Conservation (phyloP, 257 asterid genomes). For the Nicotiana sylvestris region DNA sequence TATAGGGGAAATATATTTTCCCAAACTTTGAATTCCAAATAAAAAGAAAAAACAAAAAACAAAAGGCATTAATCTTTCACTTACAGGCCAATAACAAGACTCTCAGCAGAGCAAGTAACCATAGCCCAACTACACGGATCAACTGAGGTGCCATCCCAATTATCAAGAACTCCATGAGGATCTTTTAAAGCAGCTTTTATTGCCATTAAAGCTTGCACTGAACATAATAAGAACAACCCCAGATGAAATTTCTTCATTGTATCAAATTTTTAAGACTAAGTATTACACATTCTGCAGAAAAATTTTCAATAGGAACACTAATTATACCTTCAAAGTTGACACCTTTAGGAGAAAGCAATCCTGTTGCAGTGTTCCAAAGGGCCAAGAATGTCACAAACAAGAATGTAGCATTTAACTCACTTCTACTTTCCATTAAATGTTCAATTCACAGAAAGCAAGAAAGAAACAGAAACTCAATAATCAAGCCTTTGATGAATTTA, state of each 20-base stretch:
- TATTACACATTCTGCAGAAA: background rate
- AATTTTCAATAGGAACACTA: background rate
- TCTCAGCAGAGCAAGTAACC: constrained; percentile 86
- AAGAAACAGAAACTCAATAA: constrained; percentile 9
- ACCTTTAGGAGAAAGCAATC: constrained; percentile 86
- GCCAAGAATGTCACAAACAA: constrained; percentile 30
- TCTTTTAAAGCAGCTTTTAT: constrained; percentile 68
- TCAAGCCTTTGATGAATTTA: background rate
- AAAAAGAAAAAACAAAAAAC: background rate
- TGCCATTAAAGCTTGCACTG: constrained; percentile 96
- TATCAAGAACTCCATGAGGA: constrained; percentile 93
- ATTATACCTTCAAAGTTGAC: constrained; percentile 92
- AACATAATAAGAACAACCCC: background rate
- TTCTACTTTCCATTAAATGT: constrained; percentile 30
- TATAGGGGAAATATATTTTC: background rate
- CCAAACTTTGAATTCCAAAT: background rate
- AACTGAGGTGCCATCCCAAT: constrained; percentile 94
- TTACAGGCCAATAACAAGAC: constrained; percentile 92
- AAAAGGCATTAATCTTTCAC: constrained; percentile 10
- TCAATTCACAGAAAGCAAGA: constrained; percentile 13
- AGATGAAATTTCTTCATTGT: background rate
- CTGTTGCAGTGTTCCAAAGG: constrained; percentile 44
- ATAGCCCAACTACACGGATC: constrained; percentile 99
- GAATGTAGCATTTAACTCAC: constrained; percentile 27
- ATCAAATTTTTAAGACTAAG: background rate